Evolutionary conservation across 345 rosid genomes (phyloP).

Genomic region (Euclidium syriacum): DNA sequence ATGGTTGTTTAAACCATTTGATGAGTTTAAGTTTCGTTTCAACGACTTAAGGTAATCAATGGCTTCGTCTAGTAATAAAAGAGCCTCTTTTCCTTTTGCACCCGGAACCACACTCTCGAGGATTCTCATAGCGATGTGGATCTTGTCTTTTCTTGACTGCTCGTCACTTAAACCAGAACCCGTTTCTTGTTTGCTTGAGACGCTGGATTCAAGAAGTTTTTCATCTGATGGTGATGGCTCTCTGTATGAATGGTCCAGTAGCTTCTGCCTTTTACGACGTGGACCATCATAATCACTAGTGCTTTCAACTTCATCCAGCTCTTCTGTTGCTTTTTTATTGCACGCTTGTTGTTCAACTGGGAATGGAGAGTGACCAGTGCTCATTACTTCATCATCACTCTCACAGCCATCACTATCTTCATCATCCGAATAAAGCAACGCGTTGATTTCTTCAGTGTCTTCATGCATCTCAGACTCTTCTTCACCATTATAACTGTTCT

Average conservation of each 20-base stretch:
- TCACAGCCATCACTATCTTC: constrained; percentile 37
- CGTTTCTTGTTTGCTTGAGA: constrained; percentile 33
- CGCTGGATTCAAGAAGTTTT: constrained; percentile 37
- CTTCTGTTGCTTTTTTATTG: constrained; percentile 23
- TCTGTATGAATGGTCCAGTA: constrained; percentile 31
- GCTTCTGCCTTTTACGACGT: constrained; percentile 52
- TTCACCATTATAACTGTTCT: constrained; percentile 31
- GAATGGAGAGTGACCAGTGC: constrained; percentile 85
- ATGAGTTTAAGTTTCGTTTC: constrained; percentile 41
- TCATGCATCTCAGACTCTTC: constrained; percentile 79
- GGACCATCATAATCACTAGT: constrained; percentile 45
- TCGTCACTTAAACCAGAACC: constrained; percentile 33
- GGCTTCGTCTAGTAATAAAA: constrained; percentile 60
- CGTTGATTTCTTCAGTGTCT: constrained; percentile 92
- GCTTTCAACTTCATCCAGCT: constrained; percentile 49
- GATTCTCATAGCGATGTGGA: constrained; percentile 35
- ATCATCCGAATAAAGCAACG: constrained; percentile 77
- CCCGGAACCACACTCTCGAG: constrained; percentile 58
- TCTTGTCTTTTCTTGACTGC: constrained; percentile 36
- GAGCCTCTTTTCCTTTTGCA: constrained; percentile 59
- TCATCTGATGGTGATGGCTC: constrained; percentile 31
- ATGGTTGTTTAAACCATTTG: constrained; percentile 27
- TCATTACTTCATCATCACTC: constrained; percentile 69
- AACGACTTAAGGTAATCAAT: constrained; percentile 57
- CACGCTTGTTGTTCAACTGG: constrained; percentile 34